Evolutionary conservation across 192 early-diverging fungal species (phyloP).

Genomic region (Rhizophagus clarus): DNA sequence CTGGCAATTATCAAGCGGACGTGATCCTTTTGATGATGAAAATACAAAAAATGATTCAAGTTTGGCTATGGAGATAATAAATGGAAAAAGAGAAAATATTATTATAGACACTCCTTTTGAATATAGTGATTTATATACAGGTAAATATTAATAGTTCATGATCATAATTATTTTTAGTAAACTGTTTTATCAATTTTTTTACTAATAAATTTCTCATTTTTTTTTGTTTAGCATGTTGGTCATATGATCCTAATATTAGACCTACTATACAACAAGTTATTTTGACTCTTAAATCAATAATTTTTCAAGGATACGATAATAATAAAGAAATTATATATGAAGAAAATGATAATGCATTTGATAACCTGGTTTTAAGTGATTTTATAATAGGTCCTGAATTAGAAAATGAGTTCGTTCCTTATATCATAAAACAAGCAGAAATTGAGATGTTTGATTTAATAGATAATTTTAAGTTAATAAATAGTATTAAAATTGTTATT

Average conservation of each 20-base stretch:
- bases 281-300: background rate
- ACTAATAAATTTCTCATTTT: too few relatives aligned
- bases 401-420: too few relatives aligned
- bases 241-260: background rate
- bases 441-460: too few relatives aligned
- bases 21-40: background rate
- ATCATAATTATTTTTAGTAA: background rate
- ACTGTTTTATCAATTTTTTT: background rate
- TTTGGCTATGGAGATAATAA: background rate
- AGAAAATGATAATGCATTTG: too few relatives aligned
- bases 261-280: constrained; percentile 1
- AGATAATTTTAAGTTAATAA: too few relatives aligned
- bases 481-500: too few relatives aligned
- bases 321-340: too few relatives aligned
- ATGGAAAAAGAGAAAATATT: background rate
- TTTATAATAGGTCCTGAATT: too few relatives aligned
- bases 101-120: background rate
- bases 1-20: background rate
- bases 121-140: background rate
- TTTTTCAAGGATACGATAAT: too few relatives aligned
- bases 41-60: background rate
- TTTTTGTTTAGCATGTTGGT: constrained; percentile 2
- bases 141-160: background rate
- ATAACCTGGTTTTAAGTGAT: too few relatives aligned
- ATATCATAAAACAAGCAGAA: too few relatives aligned